phyloP scores from a whole-genome alignment of 441 rosid genomes.

The Sinapis alba region DNA sequence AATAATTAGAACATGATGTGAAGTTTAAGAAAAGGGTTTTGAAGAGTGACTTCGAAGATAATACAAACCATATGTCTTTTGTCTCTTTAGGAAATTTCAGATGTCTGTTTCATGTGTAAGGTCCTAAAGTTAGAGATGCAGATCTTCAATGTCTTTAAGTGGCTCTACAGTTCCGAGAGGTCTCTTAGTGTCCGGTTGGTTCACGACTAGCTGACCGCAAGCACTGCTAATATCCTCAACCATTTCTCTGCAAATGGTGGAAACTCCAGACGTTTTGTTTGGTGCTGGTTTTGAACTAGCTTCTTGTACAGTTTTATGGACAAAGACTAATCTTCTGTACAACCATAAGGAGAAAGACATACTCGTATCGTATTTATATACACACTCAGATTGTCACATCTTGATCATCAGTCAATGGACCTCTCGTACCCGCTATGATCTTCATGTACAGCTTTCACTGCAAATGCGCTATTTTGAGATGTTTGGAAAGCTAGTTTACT shows the following conservation, averaged over 20 bases:
- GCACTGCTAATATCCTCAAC: slow-evolving; percentile 96
- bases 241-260: slow-evolving; percentile 90
- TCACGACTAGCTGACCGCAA: slow-evolving; percentile 92
- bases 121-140: slow-evolving; percentile 34
- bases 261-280: slow-evolving; percentile 60
- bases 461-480: no score
- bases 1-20: slow-evolving; percentile 30
- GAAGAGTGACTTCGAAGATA: slow-evolving; percentile 37
- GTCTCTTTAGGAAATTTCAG: slow-evolving; percentile 12
- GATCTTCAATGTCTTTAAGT: slow-evolving; percentile 8
- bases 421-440: no score
- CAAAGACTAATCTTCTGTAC: no score
- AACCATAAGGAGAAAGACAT: no score
- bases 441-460: no score
- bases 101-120: slow-evolving; percentile 21
- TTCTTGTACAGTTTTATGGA: slow-evolving; percentile 7
- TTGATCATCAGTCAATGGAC: no score
- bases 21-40: slow-evolving; percentile 32
- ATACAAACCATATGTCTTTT: slow-evolving; percentile 22
- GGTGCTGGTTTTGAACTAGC: slow-evolving; percentile 65
- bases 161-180: slow-evolving; percentile 32
- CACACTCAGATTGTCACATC: no score
- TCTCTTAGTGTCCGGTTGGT: slow-evolving; percentile 51
- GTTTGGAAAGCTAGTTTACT: no score
- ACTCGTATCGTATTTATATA: no score